Evolutionary conservation across 208 protist species (phyloP).

Genomic region (Acanthamoeba rhysodes): DNA sequence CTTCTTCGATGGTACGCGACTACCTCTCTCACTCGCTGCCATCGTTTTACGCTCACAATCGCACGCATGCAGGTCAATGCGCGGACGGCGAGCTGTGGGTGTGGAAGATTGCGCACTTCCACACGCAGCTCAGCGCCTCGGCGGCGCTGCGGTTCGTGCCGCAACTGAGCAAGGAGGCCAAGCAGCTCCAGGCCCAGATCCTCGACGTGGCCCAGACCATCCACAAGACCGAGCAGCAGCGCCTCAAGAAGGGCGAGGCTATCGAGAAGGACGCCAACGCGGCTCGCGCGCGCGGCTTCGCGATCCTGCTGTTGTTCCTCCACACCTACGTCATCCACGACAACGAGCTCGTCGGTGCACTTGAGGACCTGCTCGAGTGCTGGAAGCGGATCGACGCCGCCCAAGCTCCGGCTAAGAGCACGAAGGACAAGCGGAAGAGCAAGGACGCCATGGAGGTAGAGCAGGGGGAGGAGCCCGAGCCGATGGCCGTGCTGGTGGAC

Average conservation of each 20-base stretch:
- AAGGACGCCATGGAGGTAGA: constrained; percentile 54
- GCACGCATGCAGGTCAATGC: constrained; percentile 26
- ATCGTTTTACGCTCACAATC: neutral
- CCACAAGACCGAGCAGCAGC: constrained; percentile 40
- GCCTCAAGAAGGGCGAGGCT: neutral
- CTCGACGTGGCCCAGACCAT: constrained; percentile 48
- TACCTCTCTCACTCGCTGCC: neutral
- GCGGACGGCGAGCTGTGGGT: constrained; percentile 74
- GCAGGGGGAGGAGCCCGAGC: constrained; percentile 74
- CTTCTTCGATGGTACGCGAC: constrained; percentile 32
- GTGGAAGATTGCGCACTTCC: constrained; percentile 63
- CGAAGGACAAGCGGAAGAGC: constrained; percentile 23
- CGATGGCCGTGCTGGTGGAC: constrained; percentile 75
- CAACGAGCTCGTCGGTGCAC: constrained; percentile 23
- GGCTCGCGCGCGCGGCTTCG: constrained; percentile 14
- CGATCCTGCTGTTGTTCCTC: constrained; percentile 56
- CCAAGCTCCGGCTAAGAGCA: neutral
- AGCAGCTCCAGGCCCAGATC: constrained; percentile 20
- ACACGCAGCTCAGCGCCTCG: neutral
- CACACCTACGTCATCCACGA: constrained; percentile 53
- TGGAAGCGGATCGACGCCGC: constrained; percentile 28
- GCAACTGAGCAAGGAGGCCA: constrained; percentile 16
- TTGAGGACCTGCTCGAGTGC: constrained; percentile 74
- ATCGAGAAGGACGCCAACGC: constrained; percentile 50
- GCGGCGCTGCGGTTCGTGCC: constrained; percentile 31